These are phyloP conservation scores for Globomyces pollinis-pini DNA, from an alignment of 192 early-diverging fungal genomes.

Conservation along the genomic window DNA sequence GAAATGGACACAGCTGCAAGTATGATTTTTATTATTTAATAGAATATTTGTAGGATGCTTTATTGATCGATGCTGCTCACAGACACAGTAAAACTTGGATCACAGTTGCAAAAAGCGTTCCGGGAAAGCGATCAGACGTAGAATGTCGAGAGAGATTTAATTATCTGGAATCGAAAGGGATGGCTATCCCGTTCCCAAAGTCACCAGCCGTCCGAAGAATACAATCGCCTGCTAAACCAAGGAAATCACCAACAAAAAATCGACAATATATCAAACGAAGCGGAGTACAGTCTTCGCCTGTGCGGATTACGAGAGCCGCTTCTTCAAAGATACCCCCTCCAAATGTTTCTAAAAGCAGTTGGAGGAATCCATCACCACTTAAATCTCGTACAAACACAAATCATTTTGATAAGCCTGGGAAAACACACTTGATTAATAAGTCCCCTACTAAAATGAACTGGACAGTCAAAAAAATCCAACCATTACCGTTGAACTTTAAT, in stretches of 20 bases:
- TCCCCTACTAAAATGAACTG: neutral
- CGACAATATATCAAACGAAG: neutral
- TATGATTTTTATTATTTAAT: no score
- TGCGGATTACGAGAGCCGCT: no score
- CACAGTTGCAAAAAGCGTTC: neutral
- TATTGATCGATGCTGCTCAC: conserved; percentile 7
- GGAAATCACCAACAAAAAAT: neutral
- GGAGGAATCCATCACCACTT: no score
- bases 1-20: no score
- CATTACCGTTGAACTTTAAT: no score
- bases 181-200: neutral
- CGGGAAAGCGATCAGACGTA: neutral
- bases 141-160: conserved; percentile 1
- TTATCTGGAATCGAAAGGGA: neutral
- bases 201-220: conserved; percentile 1
- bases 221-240: neutral
- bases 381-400: no score
- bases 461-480: neutral
- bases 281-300: neutral
- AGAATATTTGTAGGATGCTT: neutral
- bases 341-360: no score
- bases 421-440: neutral
- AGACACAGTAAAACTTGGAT: neutral
- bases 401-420: no score
- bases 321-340: no score